These are phyloP conservation scores for Irpex sp. DNA, from an alignment of 1,284 basidiomycete species.

Conservation along the genomic window DNA sequence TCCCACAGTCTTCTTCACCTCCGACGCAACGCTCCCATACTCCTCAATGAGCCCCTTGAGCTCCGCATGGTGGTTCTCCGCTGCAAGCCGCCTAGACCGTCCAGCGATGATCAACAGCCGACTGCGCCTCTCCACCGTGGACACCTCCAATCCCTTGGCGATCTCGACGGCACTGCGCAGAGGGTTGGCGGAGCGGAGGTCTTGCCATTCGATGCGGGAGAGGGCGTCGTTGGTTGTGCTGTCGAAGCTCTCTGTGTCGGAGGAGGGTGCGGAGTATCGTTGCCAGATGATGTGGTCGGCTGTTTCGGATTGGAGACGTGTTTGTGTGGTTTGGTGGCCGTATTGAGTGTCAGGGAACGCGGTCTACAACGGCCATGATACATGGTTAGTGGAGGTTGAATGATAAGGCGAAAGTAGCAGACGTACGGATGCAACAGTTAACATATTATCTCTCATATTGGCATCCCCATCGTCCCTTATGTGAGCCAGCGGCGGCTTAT, in stretches of 20 bases:
- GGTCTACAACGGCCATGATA: slow-evolving; percentile 7
- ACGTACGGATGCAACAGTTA: slow-evolving; percentile 43
- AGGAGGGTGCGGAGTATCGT: slow-evolving; percentile 33
- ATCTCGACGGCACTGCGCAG: slow-evolving; percentile 43
- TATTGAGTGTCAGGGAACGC: slow-evolving; percentile 43
- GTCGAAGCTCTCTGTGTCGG: slow-evolving; percentile 13
- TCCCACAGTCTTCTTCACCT: slow-evolving; percentile 76
- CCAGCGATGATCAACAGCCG: slow-evolving; percentile 63
- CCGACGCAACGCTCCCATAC: slow-evolving; percentile 40
- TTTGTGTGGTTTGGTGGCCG: slow-evolving; percentile 34
- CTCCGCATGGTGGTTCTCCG: slow-evolving; percentile 60
- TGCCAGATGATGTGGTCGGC: slow-evolving; percentile 37
- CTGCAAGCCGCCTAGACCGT: slow-evolving; percentile 62
- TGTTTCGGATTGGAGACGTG: slow-evolving; percentile 38
- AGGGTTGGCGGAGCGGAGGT: slow-evolving; percentile 46
- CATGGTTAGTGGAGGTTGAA: too few species aligned
- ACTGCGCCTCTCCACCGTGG: slow-evolving; percentile 19
- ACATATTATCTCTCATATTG: slow-evolving; percentile 28
- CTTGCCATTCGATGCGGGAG: slow-evolving; percentile 50
- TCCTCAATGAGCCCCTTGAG: slow-evolving; percentile 59
- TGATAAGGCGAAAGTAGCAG: neutral
- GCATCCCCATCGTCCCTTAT: slow-evolving; percentile 24
- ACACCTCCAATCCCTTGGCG: slow-evolving; percentile 21
- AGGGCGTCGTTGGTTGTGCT: slow-evolving; percentile 31
- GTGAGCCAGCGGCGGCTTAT: slow-evolving; percentile 22